Conservation (phyloP, 129 eudicot species). For the Sambucus nigra region DNA sequence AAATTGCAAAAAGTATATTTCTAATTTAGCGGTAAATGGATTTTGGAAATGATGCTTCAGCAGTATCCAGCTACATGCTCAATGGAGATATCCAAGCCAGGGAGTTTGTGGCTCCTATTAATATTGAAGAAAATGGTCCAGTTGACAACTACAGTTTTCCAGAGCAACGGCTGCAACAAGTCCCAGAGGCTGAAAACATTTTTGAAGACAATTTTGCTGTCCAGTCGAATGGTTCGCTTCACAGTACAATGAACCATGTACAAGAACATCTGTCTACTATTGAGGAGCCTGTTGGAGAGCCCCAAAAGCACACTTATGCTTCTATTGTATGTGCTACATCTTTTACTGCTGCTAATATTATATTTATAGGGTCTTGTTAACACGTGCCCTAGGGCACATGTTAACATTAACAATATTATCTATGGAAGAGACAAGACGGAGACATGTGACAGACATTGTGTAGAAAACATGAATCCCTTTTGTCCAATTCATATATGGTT, state of each 20-base stretch:
- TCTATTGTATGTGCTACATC: conserved; percentile 58
- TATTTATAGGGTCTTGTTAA: too few relatives aligned
- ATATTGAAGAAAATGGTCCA: conserved; percentile 45
- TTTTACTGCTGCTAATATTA: too few relatives aligned
- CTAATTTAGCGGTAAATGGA: conserved; percentile 1
- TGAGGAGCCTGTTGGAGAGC: conserved; percentile 65
- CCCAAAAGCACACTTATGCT: conserved; percentile 95
- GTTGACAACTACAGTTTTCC: conserved; percentile 37
- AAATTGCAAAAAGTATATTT: too few relatives aligned
- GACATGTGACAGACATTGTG: conserved; percentile 18
- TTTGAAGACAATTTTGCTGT: conserved; percentile 39
- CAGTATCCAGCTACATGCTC: conserved; percentile 57
- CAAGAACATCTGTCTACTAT: conserved; percentile 33
- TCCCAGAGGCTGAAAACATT: conserved; percentile 39
- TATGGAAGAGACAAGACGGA: too few relatives aligned
- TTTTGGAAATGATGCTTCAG: conserved; percentile 15
- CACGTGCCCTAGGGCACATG: too few relatives aligned
- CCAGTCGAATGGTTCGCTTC: conserved; percentile 79
- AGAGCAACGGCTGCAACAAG: conserved; percentile 51
- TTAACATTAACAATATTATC: too few relatives aligned
- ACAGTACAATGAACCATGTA: conserved; percentile 30
- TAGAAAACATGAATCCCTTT: too few relatives aligned
- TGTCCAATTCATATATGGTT: too few relatives aligned
- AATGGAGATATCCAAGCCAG: conserved; percentile 46
- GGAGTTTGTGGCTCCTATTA: conserved; percentile 48